These are phyloP conservation scores for Cryomyces antarcticus DNA, from an alignment of 495 filamentous ascomycete genomes.

Conservation along the genomic window DNA sequence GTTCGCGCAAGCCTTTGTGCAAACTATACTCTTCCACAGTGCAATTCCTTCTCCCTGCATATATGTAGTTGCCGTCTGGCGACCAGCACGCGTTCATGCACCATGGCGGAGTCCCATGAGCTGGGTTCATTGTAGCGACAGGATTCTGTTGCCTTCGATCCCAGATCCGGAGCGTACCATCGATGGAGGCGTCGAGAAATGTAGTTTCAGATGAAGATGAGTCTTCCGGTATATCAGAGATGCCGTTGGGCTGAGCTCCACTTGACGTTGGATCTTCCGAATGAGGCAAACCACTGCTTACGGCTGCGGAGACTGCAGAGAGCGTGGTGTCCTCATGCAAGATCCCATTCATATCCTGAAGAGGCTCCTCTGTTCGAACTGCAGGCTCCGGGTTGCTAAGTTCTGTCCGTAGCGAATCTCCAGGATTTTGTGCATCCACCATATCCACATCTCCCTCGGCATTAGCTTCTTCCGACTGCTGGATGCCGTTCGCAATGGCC, in stretches of 20 bases:
- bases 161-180: slow-evolving; percentile 82
- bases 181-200: slow-evolving; percentile 71
- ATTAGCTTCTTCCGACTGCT: slow-evolving; percentile 24
- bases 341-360: not conserved
- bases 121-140: slow-evolving; percentile 54
- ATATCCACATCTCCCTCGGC: slow-evolving; percentile 27
- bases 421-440: slow-evolving; percentile 15
- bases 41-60: slow-evolving; percentile 78
- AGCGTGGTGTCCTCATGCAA: not conserved
- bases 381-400: not conserved
- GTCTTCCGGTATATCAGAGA: too few relatives aligned
- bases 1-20: slow-evolving; percentile 56
- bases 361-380: too few relatives aligned
- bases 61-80: slow-evolving; percentile 87
- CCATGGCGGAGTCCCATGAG: slow-evolving; percentile 68
- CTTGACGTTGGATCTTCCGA: not conserved
- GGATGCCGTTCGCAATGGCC: slow-evolving; percentile 40
- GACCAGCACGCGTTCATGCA: slow-evolving; percentile 98
- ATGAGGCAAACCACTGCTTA: not conserved
- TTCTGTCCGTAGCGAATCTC: not conserved
- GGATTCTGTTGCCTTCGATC: slow-evolving; percentile 62
- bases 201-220: slow-evolving; percentile 34
- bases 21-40: slow-evolving; percentile 88
- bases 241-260: slow-evolving; percentile 4
- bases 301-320: not conserved